Evolutionary conservation across 202 grass and related monocot genomes (phyloP).

Genomic region (Zoysia matrella): DNA sequence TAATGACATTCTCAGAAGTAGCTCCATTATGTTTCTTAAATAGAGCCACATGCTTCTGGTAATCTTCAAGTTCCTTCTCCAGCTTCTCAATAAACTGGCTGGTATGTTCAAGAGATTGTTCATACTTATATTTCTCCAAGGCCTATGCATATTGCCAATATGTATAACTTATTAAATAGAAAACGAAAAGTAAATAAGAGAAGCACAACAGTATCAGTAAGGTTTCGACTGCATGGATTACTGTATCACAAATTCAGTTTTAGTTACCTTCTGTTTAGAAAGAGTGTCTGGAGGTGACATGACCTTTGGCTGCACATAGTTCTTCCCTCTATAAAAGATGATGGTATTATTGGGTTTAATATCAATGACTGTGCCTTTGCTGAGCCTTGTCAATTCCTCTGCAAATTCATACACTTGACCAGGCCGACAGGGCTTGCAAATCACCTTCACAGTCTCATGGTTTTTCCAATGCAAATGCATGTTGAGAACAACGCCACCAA

Average conservation of each 20-base stretch:
- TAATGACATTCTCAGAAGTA: conserved; percentile 26
- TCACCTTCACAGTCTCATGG: conserved; percentile 73
- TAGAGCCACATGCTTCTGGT: conserved; percentile 65
- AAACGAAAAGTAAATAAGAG: neutral
- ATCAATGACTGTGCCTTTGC: conserved; percentile 70
- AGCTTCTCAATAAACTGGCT: conserved; percentile 72
- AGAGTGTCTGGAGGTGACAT: conserved; percentile 80
- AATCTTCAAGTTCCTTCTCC: conserved; percentile 73
- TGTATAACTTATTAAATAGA: neutral
- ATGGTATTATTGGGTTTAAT: conserved; percentile 70
- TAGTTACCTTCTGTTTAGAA: conserved; percentile 72
- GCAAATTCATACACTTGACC: conserved; percentile 78
- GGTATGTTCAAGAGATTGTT: conserved; percentile 83
- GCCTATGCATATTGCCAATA: conserved; percentile 44
- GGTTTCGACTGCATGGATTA: too few relatives aligned
- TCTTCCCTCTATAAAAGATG: conserved; percentile 82
- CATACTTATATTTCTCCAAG: conserved; percentile 75
- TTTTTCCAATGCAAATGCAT: conserved; percentile 93
- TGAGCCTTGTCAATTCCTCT: conserved; percentile 61
- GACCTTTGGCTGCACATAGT: conserved; percentile 71
- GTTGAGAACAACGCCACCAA: conserved; percentile 82
- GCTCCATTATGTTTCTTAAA: conserved; percentile 50
- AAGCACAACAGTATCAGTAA: neutral
- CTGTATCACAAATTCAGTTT: neutral
- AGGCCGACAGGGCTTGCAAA: conserved; percentile 68